Percentiles rank a stretch among this genome's conserved stretches.
These are phyloP conservation scores for Podospora pseudocomata DNA, from an alignment of 495 filamentous ascomycete genomes.

Conservation along the genomic window DNA sequence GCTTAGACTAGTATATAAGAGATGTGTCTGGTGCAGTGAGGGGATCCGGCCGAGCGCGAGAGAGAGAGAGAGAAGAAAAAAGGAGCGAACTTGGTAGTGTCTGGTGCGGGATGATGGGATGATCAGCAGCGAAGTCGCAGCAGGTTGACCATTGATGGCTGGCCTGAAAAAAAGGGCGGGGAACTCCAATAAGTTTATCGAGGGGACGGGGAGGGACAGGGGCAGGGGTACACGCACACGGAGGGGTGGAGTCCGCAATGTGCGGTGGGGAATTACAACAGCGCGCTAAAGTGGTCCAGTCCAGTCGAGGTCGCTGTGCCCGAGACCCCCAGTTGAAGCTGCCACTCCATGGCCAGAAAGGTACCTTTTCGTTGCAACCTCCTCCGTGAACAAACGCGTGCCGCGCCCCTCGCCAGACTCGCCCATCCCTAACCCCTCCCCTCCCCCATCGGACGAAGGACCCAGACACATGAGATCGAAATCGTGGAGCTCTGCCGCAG, in stretches of 20 bases:
- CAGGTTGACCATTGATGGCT: not conserved
- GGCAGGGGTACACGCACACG: not conserved
- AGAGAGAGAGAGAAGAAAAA: not conserved
- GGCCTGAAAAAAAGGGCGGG: slow-evolving; percentile 8
- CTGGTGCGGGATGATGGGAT: not conserved
- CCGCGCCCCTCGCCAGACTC: not conserved
- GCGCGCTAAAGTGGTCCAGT: not conserved
- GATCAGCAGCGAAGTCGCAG: not conserved
- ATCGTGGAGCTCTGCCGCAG: slow-evolving; percentile 2
- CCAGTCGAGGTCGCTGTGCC: not conserved
- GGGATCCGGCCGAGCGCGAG: not conserved
- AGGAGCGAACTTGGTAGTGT: not conserved
- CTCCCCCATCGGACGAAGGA: slow-evolving; percentile 2
- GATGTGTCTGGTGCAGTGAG: not conserved
- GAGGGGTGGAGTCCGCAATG: not conserved
- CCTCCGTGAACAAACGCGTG: not conserved
- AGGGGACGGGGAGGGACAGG: slow-evolving; percentile 1
- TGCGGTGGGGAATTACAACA: not conserved
- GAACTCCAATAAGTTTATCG: slow-evolving; percentile 12
- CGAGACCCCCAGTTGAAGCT: not conserved
- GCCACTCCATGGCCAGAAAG: not conserved
- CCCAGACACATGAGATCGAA: slow-evolving; percentile 1
- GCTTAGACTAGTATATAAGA: not conserved
- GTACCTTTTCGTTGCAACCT: not conserved
- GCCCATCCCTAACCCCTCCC: not conserved